Conservation (phyloP, 257 asterid species). For the Nicotiana paniculata region DNA sequence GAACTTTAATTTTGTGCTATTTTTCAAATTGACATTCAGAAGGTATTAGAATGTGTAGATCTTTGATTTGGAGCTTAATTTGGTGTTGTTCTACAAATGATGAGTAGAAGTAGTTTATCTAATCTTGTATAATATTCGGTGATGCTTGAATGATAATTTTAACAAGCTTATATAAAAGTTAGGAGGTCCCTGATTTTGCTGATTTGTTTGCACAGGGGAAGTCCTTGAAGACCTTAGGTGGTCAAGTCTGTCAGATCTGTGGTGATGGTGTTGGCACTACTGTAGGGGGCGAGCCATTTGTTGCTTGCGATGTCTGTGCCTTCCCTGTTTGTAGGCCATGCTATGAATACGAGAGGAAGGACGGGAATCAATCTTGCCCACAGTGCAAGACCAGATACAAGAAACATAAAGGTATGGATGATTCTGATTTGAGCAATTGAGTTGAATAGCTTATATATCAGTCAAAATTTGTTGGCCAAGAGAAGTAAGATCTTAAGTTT, state of each 20-base stretch:
- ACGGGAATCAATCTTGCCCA: slow-evolving; percentile 92
- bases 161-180: neutral
- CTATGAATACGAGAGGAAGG: slow-evolving; percentile 97
- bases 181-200: slow-evolving; percentile 12
- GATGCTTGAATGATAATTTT: neutral
- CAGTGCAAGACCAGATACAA: slow-evolving; percentile 97
- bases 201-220: slow-evolving; percentile 51
- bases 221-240: slow-evolving; percentile 56
- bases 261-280: slow-evolving; percentile 79
- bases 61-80: neutral
- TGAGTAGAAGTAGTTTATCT: neutral
- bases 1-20: neutral
- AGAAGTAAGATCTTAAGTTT: neutral
- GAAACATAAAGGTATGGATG: slow-evolving; percentile 71
- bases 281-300: slow-evolving; percentile 71
- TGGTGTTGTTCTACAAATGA: neutral
- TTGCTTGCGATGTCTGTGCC: slow-evolving; percentile 88
- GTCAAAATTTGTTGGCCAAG: neutral
- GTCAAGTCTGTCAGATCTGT: slow-evolving; percentile 96
- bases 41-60: neutral
- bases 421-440: neutral
- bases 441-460: neutral
- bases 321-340: slow-evolving; percentile 98
- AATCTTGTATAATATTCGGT: neutral
- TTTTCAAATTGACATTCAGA: neutral